Conservation (phyloP, 1,284 basidiomycete genomes). For the Fomitiporia mediterranea region DNA sequence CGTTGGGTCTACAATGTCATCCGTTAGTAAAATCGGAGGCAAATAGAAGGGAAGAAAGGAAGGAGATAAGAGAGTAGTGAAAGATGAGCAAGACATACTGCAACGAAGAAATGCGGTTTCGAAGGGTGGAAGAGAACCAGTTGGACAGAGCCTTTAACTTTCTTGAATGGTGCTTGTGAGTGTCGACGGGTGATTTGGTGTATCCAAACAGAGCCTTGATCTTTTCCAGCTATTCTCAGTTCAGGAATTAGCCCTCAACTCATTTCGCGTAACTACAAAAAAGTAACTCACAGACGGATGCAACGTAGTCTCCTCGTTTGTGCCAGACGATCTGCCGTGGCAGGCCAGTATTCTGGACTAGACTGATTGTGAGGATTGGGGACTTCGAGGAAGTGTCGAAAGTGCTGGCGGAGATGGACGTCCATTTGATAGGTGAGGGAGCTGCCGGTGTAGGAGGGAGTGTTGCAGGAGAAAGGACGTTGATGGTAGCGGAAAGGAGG, state of each 20-base stretch:
- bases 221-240: constrained; percentile 51
- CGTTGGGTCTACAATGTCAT: constrained; percentile 94
- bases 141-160: constrained; percentile 88
- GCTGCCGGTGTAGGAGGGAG: constrained; percentile 54
- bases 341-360: constrained; percentile 68
- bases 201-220: constrained; percentile 81
- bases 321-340: constrained; percentile 92
- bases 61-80: background rate
- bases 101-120: constrained; percentile 96
- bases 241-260: constrained; percentile 12
- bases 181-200: constrained; percentile 93
- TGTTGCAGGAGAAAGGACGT: constrained; percentile 58
- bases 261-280: constrained; percentile 3
- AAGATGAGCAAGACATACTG: constrained; percentile 49
- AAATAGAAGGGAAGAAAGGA: constrained; percentile 4
- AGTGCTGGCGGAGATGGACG: constrained; percentile 40
- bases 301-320: constrained; percentile 91
- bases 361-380: constrained; percentile 53
- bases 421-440: constrained; percentile 71
- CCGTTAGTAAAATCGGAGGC: no score
- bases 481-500: constrained; percentile 57
- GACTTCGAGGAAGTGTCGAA: constrained; percentile 41
- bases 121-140: constrained; percentile 91
- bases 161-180: constrained; percentile 96
- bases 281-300: constrained; percentile 74